Percentiles rank a stretch among this genome's conserved stretches.
phyloP scores from a whole-genome alignment of 2,329 filamentous ascomycete species.

The Paecilomyces niveus region DNA sequence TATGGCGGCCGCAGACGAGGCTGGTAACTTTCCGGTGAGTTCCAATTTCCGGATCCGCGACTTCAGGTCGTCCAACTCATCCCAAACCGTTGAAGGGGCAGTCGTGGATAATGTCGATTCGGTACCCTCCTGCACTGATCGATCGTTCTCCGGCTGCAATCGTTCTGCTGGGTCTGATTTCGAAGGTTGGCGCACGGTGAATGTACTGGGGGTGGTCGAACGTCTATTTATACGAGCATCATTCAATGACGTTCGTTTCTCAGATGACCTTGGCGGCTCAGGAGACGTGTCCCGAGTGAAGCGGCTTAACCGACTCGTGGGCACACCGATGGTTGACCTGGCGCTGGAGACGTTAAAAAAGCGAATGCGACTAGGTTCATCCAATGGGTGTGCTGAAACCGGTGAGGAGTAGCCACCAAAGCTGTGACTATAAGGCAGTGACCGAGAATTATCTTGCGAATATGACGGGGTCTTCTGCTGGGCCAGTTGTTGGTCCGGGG shows the following conservation, averaged over 20 bases:
- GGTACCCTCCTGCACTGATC: conserved; percentile 54
- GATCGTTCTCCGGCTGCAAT: conserved; percentile 25
- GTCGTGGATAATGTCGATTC: conserved; percentile 85
- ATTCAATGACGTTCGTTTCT: conserved; percentile 22
- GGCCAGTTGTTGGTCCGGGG: conserved; percentile 28
- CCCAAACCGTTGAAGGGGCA: conserved; percentile 91
- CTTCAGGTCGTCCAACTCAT: conserved; percentile 92
- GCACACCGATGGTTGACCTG: conserved; percentile 29
- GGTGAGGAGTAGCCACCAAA: conserved; percentile 17
- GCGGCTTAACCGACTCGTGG: conserved; percentile 29
- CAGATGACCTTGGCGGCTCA: conserved; percentile 13
- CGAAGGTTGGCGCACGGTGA: conserved; percentile 28
- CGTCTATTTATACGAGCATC: conserved; percentile 26
- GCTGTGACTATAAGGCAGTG: conserved; percentile 17
- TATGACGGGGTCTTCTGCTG: conserved; percentile 27
- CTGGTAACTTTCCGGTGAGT: conserved; percentile 76
- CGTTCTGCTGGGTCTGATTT: conserved; percentile 28
- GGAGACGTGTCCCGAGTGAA: conserved; percentile 29
- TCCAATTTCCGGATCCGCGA: conserved; percentile 87
- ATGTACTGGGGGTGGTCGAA: conserved; percentile 28
- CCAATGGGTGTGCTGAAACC: conserved; percentile 31
- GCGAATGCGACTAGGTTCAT: conserved; percentile 27
- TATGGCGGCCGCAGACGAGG: conserved; percentile 74
- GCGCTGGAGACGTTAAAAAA: conserved; percentile 25
- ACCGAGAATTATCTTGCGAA: conserved; percentile 25